Conservation (phyloP, 495 filamentous ascomycete species). For the Thozetella sp. region DNA sequence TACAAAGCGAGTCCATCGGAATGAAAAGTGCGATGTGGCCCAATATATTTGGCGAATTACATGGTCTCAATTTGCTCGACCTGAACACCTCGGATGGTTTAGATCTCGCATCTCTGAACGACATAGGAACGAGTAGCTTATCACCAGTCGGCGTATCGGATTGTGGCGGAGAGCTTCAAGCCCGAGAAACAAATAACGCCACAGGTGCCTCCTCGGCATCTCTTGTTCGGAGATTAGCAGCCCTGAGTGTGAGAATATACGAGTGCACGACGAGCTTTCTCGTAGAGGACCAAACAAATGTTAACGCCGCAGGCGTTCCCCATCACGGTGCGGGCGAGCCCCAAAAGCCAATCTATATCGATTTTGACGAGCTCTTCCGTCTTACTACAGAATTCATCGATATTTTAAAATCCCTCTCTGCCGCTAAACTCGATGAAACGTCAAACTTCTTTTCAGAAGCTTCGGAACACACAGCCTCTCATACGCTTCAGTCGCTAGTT, state of each 20-base stretch:
- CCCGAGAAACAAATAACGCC: background rate
- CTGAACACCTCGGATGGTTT: background rate
- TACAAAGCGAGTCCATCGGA: background rate
- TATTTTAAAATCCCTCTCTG: background rate
- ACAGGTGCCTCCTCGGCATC: background rate
- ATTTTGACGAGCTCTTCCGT: constrained; percentile 8
- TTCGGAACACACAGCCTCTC: background rate
- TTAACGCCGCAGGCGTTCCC: background rate
- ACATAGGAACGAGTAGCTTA: background rate
- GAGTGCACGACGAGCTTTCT: constrained; percentile 13
- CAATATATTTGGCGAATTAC: background rate
- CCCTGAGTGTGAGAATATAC: constrained; percentile 8
- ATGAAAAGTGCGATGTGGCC: background rate
- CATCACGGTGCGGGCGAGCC: background rate
- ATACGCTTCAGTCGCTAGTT: background rate
- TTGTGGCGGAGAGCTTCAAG: background rate
- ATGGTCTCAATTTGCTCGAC: background rate
- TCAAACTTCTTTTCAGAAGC: background rate
- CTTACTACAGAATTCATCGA: constrained; percentile 10
- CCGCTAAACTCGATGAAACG: background rate
- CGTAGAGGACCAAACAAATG: background rate
- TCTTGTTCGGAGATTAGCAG: constrained; percentile 1
- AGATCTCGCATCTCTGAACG: background rate
- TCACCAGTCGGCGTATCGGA: background rate
- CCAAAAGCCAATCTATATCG: background rate